phyloP scores from a whole-genome alignment of 1,139 yeast species.

The Suhomyces chickasaworum region DNA sequence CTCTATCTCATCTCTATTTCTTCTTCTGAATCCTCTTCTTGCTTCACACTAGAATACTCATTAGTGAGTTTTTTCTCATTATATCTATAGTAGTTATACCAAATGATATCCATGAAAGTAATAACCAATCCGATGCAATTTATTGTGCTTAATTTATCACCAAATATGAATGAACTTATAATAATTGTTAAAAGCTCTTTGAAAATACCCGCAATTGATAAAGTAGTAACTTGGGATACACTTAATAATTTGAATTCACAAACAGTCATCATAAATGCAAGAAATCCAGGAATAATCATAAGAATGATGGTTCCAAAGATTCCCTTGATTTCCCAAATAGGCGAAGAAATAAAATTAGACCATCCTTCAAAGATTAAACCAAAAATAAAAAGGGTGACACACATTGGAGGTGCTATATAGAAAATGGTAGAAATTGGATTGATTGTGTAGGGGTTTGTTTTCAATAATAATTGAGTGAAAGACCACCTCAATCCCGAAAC shows the following conservation, averaged over 20 bases:
- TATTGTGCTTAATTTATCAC: slow-evolving; percentile 66
- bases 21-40: slow-evolving; percentile 6
- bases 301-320: slow-evolving; percentile 54
- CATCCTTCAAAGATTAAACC: slow-evolving; percentile 73
- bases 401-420: slow-evolving; percentile 85
- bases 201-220: slow-evolving; percentile 89
- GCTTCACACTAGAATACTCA: slow-evolving; percentile 4
- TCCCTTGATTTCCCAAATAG: slow-evolving; percentile 67
- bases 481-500: slow-evolving; percentile 95
- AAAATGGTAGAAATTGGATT: slow-evolving; percentile 85
- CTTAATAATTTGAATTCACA: slow-evolving; percentile 84
- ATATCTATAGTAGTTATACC: slow-evolving; percentile 73
- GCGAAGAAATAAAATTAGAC: slow-evolving; percentile 49
- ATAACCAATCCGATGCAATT: slow-evolving; percentile 76
- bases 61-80: slow-evolving; percentile 22
- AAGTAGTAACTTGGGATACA: slow-evolving; percentile 80
- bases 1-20: slow-evolving; percentile 5
- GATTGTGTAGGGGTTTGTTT: slow-evolving; percentile 55
- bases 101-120: slow-evolving; percentile 75
- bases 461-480: slow-evolving; percentile 78
- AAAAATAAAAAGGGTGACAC: slow-evolving; percentile 55
- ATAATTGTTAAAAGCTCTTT: slow-evolving; percentile 85
- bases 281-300: slow-evolving; percentile 75
- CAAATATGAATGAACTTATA: slow-evolving; percentile 69
- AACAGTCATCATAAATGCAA: slow-evolving; percentile 88